Conservation (phyloP, 805 yeast species). For the Candida endomychidarum region DNA sequence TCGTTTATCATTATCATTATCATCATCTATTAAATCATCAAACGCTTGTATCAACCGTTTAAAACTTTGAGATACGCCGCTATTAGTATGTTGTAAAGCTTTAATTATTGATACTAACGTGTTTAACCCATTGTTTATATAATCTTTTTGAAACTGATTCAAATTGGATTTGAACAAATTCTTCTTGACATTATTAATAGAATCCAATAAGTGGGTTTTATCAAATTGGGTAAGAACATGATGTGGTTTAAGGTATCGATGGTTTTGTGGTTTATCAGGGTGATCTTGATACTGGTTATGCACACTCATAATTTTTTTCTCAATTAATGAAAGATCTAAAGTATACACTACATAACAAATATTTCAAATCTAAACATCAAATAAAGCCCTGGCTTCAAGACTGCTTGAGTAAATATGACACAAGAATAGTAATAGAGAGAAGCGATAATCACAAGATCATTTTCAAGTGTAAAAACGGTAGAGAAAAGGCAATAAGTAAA, state of each 20-base stretch:
- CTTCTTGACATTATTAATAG: neutral
- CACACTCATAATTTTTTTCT: constrained; percentile 1
- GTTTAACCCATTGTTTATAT: constrained; percentile 8
- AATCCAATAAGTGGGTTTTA: constrained; percentile 4
- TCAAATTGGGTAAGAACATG: constrained; percentile 7
- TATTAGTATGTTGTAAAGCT: constrained; percentile 3
- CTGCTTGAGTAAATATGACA: constrained; percentile 44
- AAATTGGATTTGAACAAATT: neutral
- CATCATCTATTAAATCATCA: constrained; percentile 6
- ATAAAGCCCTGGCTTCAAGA: constrained; percentile 56
- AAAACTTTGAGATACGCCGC: constrained; percentile 2
- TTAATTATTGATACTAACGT: constrained; percentile 10
- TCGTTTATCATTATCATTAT: constrained; percentile 1
- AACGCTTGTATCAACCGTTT: constrained; percentile 2
- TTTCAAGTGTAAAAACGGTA: constrained; percentile 51
- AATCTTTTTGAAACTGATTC: constrained; percentile 13
- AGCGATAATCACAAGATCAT: constrained; percentile 61
- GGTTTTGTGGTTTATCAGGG: neutral
- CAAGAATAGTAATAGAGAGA: constrained; percentile 59
- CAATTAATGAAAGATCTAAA: constrained; percentile 5
- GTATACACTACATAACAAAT: constrained; percentile 6
- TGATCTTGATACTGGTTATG: neutral
- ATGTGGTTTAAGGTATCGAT: constrained; percentile 3
- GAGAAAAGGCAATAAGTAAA: constrained; percentile 16
- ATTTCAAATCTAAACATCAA: constrained; percentile 37